These are phyloP conservation scores for Kingdonia uniflora DNA, from an alignment of 164 flowering plant species.

Conservation along the genomic window DNA sequence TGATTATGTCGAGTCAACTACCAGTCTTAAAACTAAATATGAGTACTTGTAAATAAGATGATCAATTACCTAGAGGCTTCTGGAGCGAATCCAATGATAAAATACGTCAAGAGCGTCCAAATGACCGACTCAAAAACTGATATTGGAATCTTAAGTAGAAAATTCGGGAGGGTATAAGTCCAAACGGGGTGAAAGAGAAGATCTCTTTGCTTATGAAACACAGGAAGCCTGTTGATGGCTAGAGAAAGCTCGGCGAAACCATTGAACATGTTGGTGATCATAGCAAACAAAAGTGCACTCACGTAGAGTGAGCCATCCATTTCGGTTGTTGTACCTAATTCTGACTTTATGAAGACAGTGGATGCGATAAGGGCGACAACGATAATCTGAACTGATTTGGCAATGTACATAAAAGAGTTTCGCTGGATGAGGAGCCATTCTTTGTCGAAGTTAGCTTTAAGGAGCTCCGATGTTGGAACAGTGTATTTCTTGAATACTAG, in stretches of 20 bases:
- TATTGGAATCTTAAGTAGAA: constrained; percentile 58
- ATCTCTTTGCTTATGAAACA: constrained; percentile 91
- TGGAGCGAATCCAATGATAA: constrained; percentile 85
- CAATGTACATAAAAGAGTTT: constrained; percentile 75
- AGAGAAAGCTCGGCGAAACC: constrained; percentile 81
- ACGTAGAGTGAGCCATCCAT: constrained; percentile 51
- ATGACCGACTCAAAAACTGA: constrained; percentile 60
- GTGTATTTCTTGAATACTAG: constrained; percentile 51
- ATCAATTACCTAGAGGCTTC: constrained; percentile 83
- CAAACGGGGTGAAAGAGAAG: constrained; percentile 82
- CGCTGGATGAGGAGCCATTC: constrained; percentile 76
- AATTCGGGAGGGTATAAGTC: constrained; percentile 73
- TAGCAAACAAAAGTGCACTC: constrained; percentile 59
- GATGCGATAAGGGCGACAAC: constrained; percentile 48
- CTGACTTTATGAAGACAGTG: constrained; percentile 60
- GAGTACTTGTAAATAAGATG: no score
- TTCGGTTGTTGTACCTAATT: constrained; percentile 43
- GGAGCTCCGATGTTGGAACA: constrained; percentile 52
- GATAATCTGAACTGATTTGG: constrained; percentile 70
- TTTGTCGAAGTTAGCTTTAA: constrained; percentile 61
- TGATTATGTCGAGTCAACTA: no score
- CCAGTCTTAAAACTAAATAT: neutral
- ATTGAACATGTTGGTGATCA: constrained; percentile 79
- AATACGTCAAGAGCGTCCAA: constrained; percentile 64
- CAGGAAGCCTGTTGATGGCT: constrained; percentile 75